Evolutionary conservation across 2,329 filamentous ascomycete species (phyloP), one percentile per base, ranked within the genome.

Genomic region (Fusarium dimerum): DNA sequence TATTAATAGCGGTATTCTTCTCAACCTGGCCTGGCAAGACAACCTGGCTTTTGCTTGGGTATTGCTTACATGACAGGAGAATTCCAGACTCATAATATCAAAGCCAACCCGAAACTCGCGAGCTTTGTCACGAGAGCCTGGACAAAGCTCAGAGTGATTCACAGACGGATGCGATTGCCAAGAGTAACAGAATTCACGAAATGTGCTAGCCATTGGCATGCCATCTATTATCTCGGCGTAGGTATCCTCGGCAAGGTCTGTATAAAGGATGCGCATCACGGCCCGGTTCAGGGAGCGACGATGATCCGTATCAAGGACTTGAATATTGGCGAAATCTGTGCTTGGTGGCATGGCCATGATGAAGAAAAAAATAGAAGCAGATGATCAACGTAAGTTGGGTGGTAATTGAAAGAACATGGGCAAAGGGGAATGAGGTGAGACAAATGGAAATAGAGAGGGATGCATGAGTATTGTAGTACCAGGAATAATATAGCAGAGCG

Each of bases 211-310:
- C 2, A 17, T 55, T 0, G 56, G 57, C 5, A 60, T 32, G 2
- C 57, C 56, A 11, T 60, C 57, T 0, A 60, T 36, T 2, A 60
- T 55, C 5, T 60, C 47, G 2, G 54, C 54, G 6, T 45, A 55
- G 5, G 45, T 29, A 0, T 9, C 40, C 6, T 57, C 53, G 6
- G 57, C 43, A 5, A 32, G n/a, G 9, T 60, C 39, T 2, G 42
- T 50, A 2, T 13, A 2, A 3, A 52, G 17, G 9, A 48, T 13
- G 12, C 45, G 50, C 15, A 29, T 18, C 3, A 54, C 5, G 16
- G 52, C 40, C 20, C 20, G 45, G 8, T 45, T 15, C 5, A 52
- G 44, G 4, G 20, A 26, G 20, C 7, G 20, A 7, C 20, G 20
- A 26, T 26, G 20, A 7, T 26, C 20, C 4, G 20, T 7, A 5